phyloP scores from a whole-genome alignment of 108 stramenopile genomes.

The Stephanodiscus minutulus region DNA sequence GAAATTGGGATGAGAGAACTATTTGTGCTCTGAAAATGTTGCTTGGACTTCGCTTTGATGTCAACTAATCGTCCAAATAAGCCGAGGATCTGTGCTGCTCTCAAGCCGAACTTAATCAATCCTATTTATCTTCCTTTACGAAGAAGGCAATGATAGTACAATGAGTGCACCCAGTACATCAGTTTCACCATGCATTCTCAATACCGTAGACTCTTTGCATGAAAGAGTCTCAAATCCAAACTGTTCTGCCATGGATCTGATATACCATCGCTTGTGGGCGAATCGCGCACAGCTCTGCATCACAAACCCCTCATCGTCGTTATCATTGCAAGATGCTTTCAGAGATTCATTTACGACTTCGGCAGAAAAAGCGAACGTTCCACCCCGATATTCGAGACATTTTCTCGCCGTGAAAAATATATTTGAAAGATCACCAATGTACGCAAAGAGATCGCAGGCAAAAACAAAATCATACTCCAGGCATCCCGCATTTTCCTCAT shows the following conservation, averaged over 20 bases:
- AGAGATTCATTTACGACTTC: slow-evolving; percentile 54
- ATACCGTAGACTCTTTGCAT: slow-evolving; percentile 30
- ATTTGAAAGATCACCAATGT: slow-evolving; percentile 55
- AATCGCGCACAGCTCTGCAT: slow-evolving; percentile 68
- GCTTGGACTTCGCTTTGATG: no score
- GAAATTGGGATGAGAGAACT: not conserved
- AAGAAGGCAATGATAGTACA: slow-evolving; percentile 27
- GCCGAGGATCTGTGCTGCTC: no score
- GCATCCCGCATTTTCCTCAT: slow-evolving; percentile 9
- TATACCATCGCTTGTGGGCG: slow-evolving; percentile 63
- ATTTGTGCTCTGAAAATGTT: no score
- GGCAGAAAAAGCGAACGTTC: slow-evolving; percentile 66
- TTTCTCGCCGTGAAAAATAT: slow-evolving; percentile 49
- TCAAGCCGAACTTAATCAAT: no score
- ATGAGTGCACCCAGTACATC: slow-evolving; percentile 40
- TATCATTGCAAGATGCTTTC: slow-evolving; percentile 9
- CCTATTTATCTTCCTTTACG: not conserved
- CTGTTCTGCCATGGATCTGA: slow-evolving; percentile 34
- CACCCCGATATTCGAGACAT: slow-evolving; percentile 33
- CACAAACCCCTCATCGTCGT: slow-evolving; percentile 34
- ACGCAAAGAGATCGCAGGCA: slow-evolving; percentile 75
- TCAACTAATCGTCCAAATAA: no score
- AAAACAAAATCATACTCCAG: slow-evolving; percentile 61
- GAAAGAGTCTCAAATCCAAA: slow-evolving; percentile 41
- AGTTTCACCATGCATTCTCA: slow-evolving; percentile 39